phyloP scores from a whole-genome alignment of 179 eudicot species.

The Beta macrorhiza region DNA sequence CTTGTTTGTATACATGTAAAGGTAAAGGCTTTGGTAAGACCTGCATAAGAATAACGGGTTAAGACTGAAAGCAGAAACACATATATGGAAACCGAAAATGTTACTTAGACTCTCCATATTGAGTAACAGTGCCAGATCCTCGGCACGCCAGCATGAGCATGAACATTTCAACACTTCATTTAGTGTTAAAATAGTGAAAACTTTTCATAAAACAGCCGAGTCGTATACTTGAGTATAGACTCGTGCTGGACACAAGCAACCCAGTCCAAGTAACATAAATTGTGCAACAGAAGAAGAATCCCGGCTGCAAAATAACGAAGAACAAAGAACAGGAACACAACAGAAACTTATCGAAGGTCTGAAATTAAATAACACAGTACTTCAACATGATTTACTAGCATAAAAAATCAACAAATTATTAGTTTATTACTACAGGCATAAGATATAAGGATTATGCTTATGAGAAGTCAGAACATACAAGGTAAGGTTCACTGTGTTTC shows the following conservation, averaged over 20 bases:
- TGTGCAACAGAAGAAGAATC: background rate
- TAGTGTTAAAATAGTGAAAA: no score
- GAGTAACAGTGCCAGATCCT: no score
- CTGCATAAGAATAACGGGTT: constrained; percentile 30
- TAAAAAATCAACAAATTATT: background rate
- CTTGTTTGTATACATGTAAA: constrained; percentile 13
- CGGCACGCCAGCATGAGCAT: no score
- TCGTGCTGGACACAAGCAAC: no score
- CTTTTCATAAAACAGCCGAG: no score
- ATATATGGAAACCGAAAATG: background rate
- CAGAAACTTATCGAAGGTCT: background rate
- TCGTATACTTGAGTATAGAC: no score
- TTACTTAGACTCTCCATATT: background rate
- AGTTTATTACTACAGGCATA: background rate
- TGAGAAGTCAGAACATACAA: constrained; percentile 39
- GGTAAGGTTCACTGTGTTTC: constrained; percentile 32
- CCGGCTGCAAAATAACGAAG: background rate
- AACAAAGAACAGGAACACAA: constrained; percentile 2
- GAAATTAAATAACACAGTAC: background rate
- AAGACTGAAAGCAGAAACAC: background rate
- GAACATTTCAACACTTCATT: no score
- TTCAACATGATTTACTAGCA: background rate
- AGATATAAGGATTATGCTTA: background rate
- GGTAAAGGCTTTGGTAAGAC: constrained; percentile 44
- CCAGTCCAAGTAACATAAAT: background rate